Percentiles rank a stretch among this genome's conserved stretches.
phyloP scores from a whole-genome alignment of 2,329 filamentous ascomycete species.

The Eutypa lata region DNA sequence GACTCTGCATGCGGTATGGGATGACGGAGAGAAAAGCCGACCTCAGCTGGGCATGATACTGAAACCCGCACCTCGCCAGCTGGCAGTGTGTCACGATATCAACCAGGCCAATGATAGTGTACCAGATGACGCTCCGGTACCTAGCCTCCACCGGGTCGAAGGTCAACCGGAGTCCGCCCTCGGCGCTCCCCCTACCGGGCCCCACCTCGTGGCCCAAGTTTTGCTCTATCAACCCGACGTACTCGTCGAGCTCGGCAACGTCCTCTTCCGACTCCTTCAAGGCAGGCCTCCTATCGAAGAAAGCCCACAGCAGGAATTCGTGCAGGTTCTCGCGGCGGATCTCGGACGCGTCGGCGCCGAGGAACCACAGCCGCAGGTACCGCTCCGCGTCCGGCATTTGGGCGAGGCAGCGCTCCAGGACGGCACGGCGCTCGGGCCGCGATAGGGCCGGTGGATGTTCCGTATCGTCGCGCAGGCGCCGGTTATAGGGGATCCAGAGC shows the following conservation, averaged over 20 bases:
- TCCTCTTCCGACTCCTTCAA: slow-evolving; percentile 27
- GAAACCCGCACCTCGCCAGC: slow-evolving; percentile 48
- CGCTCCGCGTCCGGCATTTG: slow-evolving; percentile 52
- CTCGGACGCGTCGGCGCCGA: slow-evolving; percentile 53
- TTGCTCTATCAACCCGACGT: slow-evolving; percentile 51
- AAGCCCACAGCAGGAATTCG: slow-evolving; percentile 66
- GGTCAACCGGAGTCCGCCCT: slow-evolving; percentile 56
- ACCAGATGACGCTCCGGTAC: slow-evolving; percentile 64
- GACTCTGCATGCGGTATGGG: slow-evolving; percentile 52
- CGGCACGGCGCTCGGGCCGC: slow-evolving; percentile 43
- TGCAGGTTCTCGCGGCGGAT: slow-evolving; percentile 65
- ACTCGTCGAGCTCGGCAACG: slow-evolving; percentile 40
- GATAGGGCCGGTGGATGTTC: slow-evolving; percentile 40
- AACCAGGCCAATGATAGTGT: slow-evolving; percentile 52
- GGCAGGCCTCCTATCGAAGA: slow-evolving; percentile 47
- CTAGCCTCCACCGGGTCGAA: slow-evolving; percentile 60
- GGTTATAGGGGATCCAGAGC: slow-evolving; percentile 41
- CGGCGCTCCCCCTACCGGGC: slow-evolving; percentile 53
- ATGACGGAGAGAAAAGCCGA: slow-evolving; percentile 44
- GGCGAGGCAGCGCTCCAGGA: slow-evolving; percentile 56
- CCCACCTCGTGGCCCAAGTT: slow-evolving; percentile 48
- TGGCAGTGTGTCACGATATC: slow-evolving; percentile 48
- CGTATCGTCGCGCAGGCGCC: slow-evolving; percentile 35
- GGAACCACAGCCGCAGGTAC: slow-evolving; percentile 65
- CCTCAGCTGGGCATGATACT: slow-evolving; percentile 44